Evolutionary conservation across 2,329 filamentous ascomycete genomes (phyloP), one percentile per base, ranked within the genome.

Genomic region (Hypocreales sp.): DNA sequence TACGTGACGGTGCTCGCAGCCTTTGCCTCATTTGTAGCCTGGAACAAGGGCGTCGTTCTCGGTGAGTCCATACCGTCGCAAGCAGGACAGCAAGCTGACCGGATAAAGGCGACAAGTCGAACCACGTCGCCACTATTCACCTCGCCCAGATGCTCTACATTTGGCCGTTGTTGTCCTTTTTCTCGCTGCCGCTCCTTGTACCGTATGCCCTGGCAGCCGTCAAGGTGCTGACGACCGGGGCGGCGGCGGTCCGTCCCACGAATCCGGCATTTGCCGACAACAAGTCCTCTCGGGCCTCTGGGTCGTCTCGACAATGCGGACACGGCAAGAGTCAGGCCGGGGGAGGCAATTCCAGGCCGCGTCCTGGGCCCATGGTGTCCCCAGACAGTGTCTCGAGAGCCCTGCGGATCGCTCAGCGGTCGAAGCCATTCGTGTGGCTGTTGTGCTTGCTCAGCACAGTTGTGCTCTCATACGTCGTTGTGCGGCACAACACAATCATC

Each of bases 91-190:
- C 10, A 13, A 14, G 10, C 22, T 32, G 22, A 31, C 24, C 2
- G 17, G n/a, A 5, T 10, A 4, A 30, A 83, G 81, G 86, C 20
- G 90, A 98, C 53, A 95, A 94, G 55, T 77, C 81, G 15, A 94
- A 93, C 45, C 90, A 98, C 44, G 65, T 90, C 18, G 84, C 86
- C 1, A 90, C 84, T 1, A 58, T 95, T 9, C 87, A 98, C 45
- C 56, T 90, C 5, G 68, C 87, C 0, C 90, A 98, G 53, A 80
- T 98, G 69, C 74, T 95, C 12, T 98, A 98, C 45, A 76, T 95
- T 38, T 93, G 84, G 79, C 78, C 86, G 0, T 79, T 92, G 35
- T 75, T 92, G 31, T 58, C 71, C 20, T 92, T 95, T 56, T 95
- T 94, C 58, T 93, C 86, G 0, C 70, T 74, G 26, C 87, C 90